A percentile compares a stretch with the other conserved stretches of the same genome.
Evolutionary conservation across 2,329 filamentous ascomycete species (phyloP).

Genomic region (Parasarocladium wereldwijsianum): DNA sequence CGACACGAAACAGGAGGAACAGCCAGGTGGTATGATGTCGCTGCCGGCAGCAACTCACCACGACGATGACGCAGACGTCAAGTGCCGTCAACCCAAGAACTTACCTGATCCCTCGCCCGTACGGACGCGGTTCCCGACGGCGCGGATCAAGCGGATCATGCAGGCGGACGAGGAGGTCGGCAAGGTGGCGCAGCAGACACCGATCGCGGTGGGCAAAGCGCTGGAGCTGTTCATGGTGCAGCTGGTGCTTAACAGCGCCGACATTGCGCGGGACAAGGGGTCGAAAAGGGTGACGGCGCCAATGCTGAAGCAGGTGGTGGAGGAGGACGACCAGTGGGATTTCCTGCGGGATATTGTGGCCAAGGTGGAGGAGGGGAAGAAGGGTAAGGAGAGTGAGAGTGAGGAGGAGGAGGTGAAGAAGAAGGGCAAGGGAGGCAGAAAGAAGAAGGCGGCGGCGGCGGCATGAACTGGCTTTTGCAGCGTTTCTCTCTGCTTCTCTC

Average conservation of each 20-base stretch:
- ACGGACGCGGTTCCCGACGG: constrained; percentile 91
- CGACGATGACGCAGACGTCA: too few relatives aligned
- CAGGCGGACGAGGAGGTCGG: constrained; percentile 97
- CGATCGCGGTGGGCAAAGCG: constrained; percentile 89
- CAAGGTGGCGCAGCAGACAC: constrained; percentile 95
- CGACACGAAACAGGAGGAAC: too few relatives aligned
- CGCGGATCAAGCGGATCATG: constrained; percentile 98
- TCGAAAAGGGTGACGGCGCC: constrained; percentile 81
- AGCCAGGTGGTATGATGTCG: too few relatives aligned
- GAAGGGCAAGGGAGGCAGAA: constrained; percentile 28
- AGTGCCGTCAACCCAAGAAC: constrained; percentile 21
- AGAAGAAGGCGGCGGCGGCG: constrained; percentile 30
- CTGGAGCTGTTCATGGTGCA: constrained; percentile 97
- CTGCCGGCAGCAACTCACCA: too few relatives aligned
- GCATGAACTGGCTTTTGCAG: too few relatives aligned
- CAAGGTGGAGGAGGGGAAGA: constrained; percentile 56
- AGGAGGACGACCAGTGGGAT: constrained; percentile 83
- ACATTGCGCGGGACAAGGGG: constrained; percentile 66
- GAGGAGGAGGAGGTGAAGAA: constrained; percentile 39
- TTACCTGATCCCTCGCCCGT: constrained; percentile 50
- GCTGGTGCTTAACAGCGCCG: constrained; percentile 75
- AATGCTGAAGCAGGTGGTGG: constrained; percentile 84
- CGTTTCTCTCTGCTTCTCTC: too few relatives aligned
- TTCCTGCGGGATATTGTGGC: constrained; percentile 83
- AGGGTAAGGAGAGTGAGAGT: constrained; percentile 31